These are phyloP conservation scores for Quercus mongolica DNA, from an alignment of 306 rosid species.

Conservation along the genomic window DNA sequence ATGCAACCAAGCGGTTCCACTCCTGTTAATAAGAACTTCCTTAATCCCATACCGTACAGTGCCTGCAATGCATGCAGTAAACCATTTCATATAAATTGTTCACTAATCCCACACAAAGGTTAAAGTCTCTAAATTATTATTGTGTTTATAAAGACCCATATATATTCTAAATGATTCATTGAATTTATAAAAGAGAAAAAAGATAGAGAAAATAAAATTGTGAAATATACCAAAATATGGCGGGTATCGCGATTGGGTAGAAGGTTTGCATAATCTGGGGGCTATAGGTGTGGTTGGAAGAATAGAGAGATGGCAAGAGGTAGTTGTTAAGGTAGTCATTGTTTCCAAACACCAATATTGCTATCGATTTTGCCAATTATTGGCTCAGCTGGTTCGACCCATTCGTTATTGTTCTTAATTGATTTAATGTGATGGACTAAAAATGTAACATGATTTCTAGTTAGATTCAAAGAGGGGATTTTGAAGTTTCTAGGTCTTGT, in stretches of 20 bases:
- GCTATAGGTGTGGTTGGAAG: constrained; percentile 37
- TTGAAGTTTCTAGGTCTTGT: too few species aligned
- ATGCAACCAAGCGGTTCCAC: constrained; percentile 81
- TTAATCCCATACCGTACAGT: constrained; percentile 50
- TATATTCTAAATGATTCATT: too few species aligned
- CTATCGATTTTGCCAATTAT: constrained; percentile 42
- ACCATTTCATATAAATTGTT: too few species aligned
- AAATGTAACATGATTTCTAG: too few species aligned
- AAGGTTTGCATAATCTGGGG: constrained; percentile 53
- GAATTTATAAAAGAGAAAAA: neutral
- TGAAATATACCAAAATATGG: constrained; percentile 38
- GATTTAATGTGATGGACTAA: constrained; percentile 14
- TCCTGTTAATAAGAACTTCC: constrained; percentile 62
- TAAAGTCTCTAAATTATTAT: too few species aligned
- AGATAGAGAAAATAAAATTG: too few species aligned
- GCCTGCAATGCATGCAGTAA: constrained; percentile 22
- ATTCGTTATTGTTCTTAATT: constrained; percentile 38
- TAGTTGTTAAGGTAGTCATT: constrained; percentile 83
- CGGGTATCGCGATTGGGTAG: constrained; percentile 47
- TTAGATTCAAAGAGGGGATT: too few species aligned
- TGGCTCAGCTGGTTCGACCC: constrained; percentile 17
- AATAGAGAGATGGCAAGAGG: constrained; percentile 44
- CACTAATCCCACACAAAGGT: too few species aligned
- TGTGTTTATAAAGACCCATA: too few species aligned
- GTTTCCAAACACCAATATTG: constrained; percentile 52